These are phyloP conservation scores for Oryza coarctata DNA, from an alignment of 176 grass and related monocot species.

Conservation along the genomic window DNA sequence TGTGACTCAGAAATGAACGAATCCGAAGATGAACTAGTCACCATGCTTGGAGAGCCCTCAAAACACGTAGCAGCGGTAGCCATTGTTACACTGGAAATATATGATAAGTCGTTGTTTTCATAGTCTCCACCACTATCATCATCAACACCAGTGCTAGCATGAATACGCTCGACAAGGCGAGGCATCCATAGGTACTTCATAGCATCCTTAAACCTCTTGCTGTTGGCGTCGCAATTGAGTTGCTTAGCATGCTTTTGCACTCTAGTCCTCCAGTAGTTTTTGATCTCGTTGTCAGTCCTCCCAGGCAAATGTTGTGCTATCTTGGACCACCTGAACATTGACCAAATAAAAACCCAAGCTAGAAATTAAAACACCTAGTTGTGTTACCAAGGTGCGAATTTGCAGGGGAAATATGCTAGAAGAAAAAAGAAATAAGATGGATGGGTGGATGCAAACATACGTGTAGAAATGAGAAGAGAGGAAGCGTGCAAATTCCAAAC, in stretches of 20 bases:
- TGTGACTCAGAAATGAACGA: constrained; percentile 21
- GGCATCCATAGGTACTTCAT: constrained; percentile 58
- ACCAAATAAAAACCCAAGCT: not conserved
- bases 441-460: not conserved
- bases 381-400: not conserved
- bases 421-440: not conserved
- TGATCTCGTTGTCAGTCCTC: constrained; percentile 64
- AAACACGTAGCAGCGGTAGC: not conserved
- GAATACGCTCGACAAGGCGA: constrained; percentile 24
- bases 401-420: not conserved
- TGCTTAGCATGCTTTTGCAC: constrained; percentile 58
- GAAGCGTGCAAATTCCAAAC: constrained; percentile 35
- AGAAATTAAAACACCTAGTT: too few relatives aligned
- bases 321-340: constrained; percentile 45
- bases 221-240: constrained; percentile 49
- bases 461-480: not conserved
- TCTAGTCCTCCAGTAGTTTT: constrained; percentile 63
- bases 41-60: not conserved
- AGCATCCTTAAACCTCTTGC: constrained; percentile 46
- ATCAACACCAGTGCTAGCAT: not conserved
- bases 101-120: not conserved
- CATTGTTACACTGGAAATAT: not conserved
- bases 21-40: constrained; percentile 19
- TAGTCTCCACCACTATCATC: not conserved
- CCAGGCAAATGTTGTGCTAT: constrained; percentile 52